phyloP scores from a whole-genome alignment of 1,139 yeast species.

The Pichia sp. region DNA sequence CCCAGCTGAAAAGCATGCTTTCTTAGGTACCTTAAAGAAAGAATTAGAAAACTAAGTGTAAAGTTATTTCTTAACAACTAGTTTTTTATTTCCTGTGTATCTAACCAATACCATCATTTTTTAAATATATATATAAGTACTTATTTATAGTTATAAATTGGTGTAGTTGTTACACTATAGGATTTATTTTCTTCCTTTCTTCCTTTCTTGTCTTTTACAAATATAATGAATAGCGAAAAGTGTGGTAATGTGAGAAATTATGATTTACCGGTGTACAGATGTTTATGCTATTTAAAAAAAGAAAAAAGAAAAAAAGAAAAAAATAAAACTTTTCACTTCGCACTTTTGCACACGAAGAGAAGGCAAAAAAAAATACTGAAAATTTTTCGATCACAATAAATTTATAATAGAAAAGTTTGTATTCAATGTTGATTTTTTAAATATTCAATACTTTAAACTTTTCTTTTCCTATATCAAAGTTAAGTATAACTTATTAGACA shows the following conservation, averaged over 20 bases:
- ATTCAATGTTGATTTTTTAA: no score
- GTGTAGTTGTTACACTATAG: no score
- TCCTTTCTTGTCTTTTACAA: no score
- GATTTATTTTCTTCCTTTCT: no score
- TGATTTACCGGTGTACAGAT: no score
- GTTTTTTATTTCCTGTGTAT: background rate
- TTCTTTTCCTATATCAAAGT: background rate
- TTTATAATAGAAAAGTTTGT: no score
- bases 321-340: background rate
- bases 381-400: background rate
- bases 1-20: slow-evolving; percentile 99
- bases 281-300: no score
- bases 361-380: background rate
- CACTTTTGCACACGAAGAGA: background rate
- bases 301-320: no score
- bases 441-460: background rate
- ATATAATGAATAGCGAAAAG: no score
- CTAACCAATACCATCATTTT: background rate
- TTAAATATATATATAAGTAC: background rate
- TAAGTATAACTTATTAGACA: background rate
- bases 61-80: background rate
- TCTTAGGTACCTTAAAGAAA: slow-evolving; percentile 99
- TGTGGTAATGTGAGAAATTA: no score
- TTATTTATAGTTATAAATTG: background rate
- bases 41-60: slow-evolving; percentile 38